Base-by-base conservation (phyloP, 2,329 filamentous ascomycete species). In the Graphiopsis chlorocephala region DNA sequence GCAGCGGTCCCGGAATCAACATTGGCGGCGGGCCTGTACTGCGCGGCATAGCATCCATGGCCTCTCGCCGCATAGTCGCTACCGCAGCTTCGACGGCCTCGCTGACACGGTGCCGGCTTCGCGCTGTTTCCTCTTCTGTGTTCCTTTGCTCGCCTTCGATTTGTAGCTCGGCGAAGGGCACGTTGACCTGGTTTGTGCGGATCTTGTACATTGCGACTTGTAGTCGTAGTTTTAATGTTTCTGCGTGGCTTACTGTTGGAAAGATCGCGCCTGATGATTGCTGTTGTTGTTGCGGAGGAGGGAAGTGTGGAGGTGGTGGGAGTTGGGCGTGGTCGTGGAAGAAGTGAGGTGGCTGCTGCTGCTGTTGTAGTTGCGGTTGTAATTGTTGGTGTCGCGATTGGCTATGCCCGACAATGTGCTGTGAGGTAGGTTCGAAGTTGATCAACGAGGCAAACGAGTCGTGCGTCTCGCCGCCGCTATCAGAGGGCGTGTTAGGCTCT, bases 151-250 rank as follows among this genome's bases (percentile, higher is more conserved):
- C 53, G 68, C 64, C 20, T 17, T 45, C 25, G 67, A 65, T 72
- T 65, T 66, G 72, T 61, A 92, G 80, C 53, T 85, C 78, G 63
- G 87, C 81, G 66, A 91, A 83, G 1, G 89, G 88, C 29, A 90
- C 82, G 64, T 85, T 79, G 62, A 87, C 84, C 76, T 93, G 90
- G 66, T 90, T 87, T 1, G 90, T 93, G 64, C 84, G 84, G 69
- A 93, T 82, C 77, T 93, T 93, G 81, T 92, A 93, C 72, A 85
- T 85, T 15, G 89, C 90, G 23, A 92, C 84, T 29, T 85, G 83
- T 17, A 93, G 84, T n/a, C 90, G 85, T 11, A 91, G 82, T 60
- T 84, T 84, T 52, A 93, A 80, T 57, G 87, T 85, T 72, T 90
- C 85, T 23, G 87, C 88, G 77, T 68, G 62, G 11, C 70, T 72